These are phyloP conservation scores for Brassica nigra DNA, from an alignment of 345 rosid genomes.

Conservation along the genomic window DNA sequence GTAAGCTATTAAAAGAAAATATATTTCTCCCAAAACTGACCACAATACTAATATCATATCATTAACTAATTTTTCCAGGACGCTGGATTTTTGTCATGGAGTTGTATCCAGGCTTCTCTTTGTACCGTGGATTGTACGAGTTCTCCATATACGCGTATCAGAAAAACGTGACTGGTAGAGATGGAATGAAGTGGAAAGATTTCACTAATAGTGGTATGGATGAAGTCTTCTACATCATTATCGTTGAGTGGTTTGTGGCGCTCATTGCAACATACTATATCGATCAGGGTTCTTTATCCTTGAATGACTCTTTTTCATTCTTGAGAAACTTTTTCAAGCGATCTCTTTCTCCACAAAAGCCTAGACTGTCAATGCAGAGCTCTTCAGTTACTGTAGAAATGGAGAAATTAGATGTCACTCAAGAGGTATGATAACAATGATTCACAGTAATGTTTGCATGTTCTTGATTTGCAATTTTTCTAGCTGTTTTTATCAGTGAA, in stretches of 20 bases:
- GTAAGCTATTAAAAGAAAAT: conserved; percentile 50
- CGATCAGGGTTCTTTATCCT: conserved; percentile 57
- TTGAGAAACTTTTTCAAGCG: conserved; percentile 50
- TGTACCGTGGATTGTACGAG: conserved; percentile 88
- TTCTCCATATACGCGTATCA: conserved; percentile 53
- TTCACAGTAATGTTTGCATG: not conserved
- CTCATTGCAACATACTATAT: conserved; percentile 68
- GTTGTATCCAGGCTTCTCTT: conserved; percentile 86
- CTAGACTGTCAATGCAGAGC: conserved; percentile 62
- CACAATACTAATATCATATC: not conserved
- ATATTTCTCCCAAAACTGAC: not conserved
- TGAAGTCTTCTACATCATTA: conserved; percentile 65
- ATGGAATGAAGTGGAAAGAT: conserved; percentile 81
- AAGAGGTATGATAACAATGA: conserved; percentile 59
- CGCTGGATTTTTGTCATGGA: conserved; percentile 71
- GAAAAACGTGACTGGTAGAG: conserved; percentile 66
- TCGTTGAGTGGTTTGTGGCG: conserved; percentile 69
- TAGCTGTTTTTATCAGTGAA: conserved; percentile 5
- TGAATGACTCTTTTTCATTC: conserved; percentile 59
- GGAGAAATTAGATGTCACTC: conserved; percentile 82
- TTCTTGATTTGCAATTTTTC: not conserved
- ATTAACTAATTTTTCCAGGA: conserved; percentile 45
- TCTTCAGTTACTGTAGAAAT: conserved; percentile 67
- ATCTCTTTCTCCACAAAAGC: conserved; percentile 45
- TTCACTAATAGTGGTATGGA: conserved; percentile 74